Base-by-base conservation (phyloP, 495 filamentous ascomycete genomes). In the Filosporella fistucella region DNA sequence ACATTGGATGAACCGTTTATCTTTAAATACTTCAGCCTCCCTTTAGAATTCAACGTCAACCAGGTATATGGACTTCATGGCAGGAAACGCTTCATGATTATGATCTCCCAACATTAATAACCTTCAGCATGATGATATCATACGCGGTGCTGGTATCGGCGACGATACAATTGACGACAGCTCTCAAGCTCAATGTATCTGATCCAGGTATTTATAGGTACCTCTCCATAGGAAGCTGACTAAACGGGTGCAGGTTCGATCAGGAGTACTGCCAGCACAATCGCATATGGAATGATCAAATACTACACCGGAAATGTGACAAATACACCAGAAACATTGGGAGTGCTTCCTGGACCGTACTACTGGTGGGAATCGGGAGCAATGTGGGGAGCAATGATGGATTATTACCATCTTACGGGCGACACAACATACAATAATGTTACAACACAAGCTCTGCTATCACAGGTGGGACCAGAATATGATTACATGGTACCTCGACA, bases 351-450 rank as follows among this genome's bases (percentile, higher is more conserved):
- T 1, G 70, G 75, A 46, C 84, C 85, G 0, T 91, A 90, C 60
- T 91, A 83, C 64, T 91, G 86, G 86, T 90, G 86, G 85, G 82
- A 89, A 63, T 78, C 79, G 2, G 88, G 86, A n/a, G 80, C 82
- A n/a, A 85, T 88, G 77, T 90, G 88, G 60, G 81, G 79, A 26
- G 68, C 82, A 1, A 55, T 96, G 46, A 66, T 95, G 50, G 84
- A 95, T 59, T 95, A 96, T 64, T 91, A 84, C 78, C 80, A 75
- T 57, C 82, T 84, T 53, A 95, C 91, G 2, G 80, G 82, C 1
- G 89, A 95, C 62, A 65, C 66, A n/a, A 69, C 72, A 16, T 95
- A 88, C 68, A 88, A 89, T 64, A 71, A 82, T 24, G 69, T 84
- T 20, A 84, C 82, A 1, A 78, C 57, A 2, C 81, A 91, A 54